A percentile compares a stretch with the other conserved stretches of the same genome.
phyloP scores from a whole-genome alignment of 2,329 filamentous ascomycete species.

The Xylaria sp. region DNA sequence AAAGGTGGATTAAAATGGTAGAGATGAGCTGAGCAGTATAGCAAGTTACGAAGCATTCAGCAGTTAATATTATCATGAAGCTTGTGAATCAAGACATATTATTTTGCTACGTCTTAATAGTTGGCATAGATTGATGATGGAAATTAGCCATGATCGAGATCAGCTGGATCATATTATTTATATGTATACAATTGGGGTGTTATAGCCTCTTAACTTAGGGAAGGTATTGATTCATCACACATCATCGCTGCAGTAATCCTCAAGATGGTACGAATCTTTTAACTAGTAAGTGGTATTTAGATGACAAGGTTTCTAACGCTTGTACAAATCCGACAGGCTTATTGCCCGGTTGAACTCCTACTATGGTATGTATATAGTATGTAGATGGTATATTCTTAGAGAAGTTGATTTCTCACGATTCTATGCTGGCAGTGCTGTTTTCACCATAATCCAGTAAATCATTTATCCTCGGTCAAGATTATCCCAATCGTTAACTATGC shows the following conservation, averaged over 20 bases:
- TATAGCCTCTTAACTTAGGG: not conserved
- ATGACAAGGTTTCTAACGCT: conserved; percentile 3
- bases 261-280: not conserved
- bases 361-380: conserved; percentile 17
- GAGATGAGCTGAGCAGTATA: not conserved
- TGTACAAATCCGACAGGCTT: not conserved
- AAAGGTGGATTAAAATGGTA: not conserved
- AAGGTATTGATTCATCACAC: not conserved
- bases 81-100: not conserved
- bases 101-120: not conserved
- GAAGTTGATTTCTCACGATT: conserved; percentile 39
- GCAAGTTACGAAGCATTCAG: not conserved
- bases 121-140: not conserved
- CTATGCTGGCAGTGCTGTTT: conserved; percentile 34
- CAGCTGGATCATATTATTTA: not conserved
- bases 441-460: conserved; percentile 43
- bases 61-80: not conserved
- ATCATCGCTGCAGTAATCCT: not conserved
- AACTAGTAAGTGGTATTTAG: not conserved
- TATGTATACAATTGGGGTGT: not conserved
- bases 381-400: conserved; percentile 32
- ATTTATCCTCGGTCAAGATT: conserved; percentile 41
- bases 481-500: conserved; percentile 47
- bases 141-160: not conserved
- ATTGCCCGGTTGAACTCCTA: not conserved